Conservation (phyloP, 805 yeast species). For the Cyberlindnera japonica region DNA sequence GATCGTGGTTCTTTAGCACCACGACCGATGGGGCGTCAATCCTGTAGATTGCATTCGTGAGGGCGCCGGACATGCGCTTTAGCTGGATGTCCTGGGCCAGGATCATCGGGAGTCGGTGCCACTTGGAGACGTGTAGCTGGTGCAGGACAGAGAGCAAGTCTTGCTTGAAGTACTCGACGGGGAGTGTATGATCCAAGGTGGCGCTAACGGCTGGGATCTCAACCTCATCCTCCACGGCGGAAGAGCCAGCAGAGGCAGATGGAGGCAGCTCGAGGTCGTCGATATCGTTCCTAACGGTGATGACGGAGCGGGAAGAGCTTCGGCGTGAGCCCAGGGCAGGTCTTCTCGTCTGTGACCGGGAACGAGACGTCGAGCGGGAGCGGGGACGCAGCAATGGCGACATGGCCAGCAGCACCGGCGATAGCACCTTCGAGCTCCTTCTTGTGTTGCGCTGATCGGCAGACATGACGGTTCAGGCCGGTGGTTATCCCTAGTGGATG, state of each 20-base stretch:
- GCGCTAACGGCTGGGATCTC: conserved; percentile 50
- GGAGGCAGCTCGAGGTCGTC: conserved; percentile 10
- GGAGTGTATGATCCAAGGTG: conserved; percentile 69
- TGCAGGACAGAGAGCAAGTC: conserved; percentile 68
- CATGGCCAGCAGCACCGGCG: conserved; percentile 11
- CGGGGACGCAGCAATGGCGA: conserved; percentile 12
- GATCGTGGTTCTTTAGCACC: conserved; percentile 32
- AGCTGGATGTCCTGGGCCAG: conserved; percentile 45
- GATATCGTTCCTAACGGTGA: conserved; percentile 8
- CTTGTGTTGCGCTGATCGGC: no score
- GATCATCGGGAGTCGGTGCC: conserved; percentile 50
- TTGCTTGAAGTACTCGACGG: conserved; percentile 78
- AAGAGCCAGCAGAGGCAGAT: conserved; percentile 7
- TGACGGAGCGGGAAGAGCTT: conserved; percentile 16
- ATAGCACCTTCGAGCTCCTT: no score
- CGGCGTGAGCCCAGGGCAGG: conserved; percentile 20
- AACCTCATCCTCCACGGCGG: conserved; percentile 9
- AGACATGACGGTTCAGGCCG: no score
- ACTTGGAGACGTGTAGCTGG: conserved; percentile 64
- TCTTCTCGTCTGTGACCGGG: conserved; percentile 20
- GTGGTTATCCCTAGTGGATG: no score
- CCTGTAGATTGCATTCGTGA: conserved; percentile 85
- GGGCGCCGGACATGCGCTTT: conserved; percentile 81
- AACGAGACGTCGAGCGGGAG: conserved; percentile 17
- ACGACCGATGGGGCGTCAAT: conserved; percentile 51